A percentile compares a stretch with the other conserved stretches of the same genome.
These are phyloP conservation scores for Parachlorella kessleri DNA, from an alignment of 139 green algal species.

Conservation along the genomic window DNA sequence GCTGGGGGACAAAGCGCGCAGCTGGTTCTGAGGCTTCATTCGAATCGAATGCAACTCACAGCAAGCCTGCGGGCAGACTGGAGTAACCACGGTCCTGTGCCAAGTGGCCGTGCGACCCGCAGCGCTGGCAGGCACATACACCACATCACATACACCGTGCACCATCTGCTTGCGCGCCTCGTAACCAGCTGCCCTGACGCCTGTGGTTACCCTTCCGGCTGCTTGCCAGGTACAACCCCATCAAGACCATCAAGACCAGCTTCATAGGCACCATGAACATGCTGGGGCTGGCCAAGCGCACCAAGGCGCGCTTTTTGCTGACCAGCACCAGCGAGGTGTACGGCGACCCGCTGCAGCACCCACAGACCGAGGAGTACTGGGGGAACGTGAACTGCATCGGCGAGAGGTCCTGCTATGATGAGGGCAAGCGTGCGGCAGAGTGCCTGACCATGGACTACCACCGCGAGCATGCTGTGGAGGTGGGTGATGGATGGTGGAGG, in stretches of 20 bases:
- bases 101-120: too few relatives aligned
- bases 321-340: slow-evolving; percentile 97
- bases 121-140: too few relatives aligned
- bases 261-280: slow-evolving; percentile 99
- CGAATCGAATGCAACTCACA: too few relatives aligned
- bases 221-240: slow-evolving; percentile 98
- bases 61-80: too few relatives aligned
- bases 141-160: too few relatives aligned
- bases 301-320: slow-evolving; percentile 91
- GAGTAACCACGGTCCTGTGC: too few relatives aligned
- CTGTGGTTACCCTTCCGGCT: too few relatives aligned
- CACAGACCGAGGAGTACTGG: slow-evolving; percentile 98
- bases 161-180: too few relatives aligned
- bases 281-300: slow-evolving; percentile 97
- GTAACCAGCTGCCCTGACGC: too few relatives aligned
- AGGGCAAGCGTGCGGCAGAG: slow-evolving; percentile 98
- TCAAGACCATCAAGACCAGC: slow-evolving; percentile 98
- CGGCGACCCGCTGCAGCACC: slow-evolving; percentile 97
- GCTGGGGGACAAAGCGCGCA: too few relatives aligned
- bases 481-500: slow-evolving; percentile 29
- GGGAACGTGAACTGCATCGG: slow-evolving; percentile 99
- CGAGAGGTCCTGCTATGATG: slow-evolving; percentile 98
- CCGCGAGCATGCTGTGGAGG: slow-evolving; percentile 83
- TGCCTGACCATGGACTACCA: slow-evolving; percentile 97
- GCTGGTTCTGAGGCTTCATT: too few relatives aligned